phyloP scores from a whole-genome alignment of 768 basidiomycete genomes.

The Phlebiopsis gigantea region DNA sequence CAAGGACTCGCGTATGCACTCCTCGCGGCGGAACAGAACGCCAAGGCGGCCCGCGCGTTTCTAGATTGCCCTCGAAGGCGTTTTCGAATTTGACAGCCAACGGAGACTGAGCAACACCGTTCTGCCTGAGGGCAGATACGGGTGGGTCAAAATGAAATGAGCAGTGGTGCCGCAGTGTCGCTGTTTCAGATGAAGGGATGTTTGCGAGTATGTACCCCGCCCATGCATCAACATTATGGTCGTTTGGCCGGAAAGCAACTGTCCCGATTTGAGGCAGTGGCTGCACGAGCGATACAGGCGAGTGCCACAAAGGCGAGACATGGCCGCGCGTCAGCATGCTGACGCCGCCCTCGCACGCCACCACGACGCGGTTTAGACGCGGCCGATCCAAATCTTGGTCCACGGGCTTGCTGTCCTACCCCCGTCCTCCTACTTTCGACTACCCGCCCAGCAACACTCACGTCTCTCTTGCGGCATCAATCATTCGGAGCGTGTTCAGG shows the following conservation, averaged over 20 bases:
- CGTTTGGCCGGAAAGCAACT: neutral
- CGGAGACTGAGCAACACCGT: neutral
- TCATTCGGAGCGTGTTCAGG: too few relatives aligned
- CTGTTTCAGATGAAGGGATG: neutral
- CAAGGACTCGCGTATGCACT: neutral
- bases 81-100: neutral
- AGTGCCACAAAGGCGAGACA: neutral
- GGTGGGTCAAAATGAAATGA: neutral
- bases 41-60: neutral
- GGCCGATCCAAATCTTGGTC: too few relatives aligned
- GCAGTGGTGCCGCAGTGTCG: neutral
- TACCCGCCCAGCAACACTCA: too few relatives aligned
- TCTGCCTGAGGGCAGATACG: neutral
- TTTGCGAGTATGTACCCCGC: neutral
- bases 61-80: neutral
- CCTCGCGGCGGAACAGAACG: neutral
- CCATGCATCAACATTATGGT: neutral
- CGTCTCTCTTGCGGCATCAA: too few relatives aligned
- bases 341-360: neutral
- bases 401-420: too few relatives aligned
- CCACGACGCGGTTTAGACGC: too few relatives aligned
- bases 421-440: too few relatives aligned
- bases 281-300: neutral
- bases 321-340: neutral
- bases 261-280: neutral